Base-by-base conservation (phyloP, 2,329 filamentous ascomycete genomes). In the Sphaceloma murrayae region DNA sequence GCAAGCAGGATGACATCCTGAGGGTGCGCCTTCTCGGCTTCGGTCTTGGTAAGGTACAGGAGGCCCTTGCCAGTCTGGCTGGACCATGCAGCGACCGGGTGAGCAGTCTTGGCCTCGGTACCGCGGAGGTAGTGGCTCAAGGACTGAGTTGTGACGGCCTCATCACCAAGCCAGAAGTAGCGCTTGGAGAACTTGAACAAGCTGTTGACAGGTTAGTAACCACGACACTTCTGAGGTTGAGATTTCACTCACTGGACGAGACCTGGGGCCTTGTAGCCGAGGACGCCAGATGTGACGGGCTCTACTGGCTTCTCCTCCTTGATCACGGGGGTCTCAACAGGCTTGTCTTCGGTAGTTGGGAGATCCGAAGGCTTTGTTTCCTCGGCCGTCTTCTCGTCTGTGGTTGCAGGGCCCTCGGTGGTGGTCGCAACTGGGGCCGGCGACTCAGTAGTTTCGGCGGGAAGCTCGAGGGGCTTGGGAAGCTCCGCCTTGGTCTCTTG, bases 1-100 rank as follows among this genome's bases (percentile, higher is more conserved):
- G 75, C 65, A 63, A 95, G 69, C 67, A 85, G 85, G 64, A 96
- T 81, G 56, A 91, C 80, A 58, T 85, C 82, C 54, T 79, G 73
- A 49, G 89, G 88, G 48, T 75, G 74, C 53, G 77, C 72, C 78
- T 93, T 94, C 68, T 94, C 83, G 58, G 78, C 75, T 43, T 75
- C 72, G 66, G 85, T 80, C 78, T 89, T 87, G 67, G 82, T 81
- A 67, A 85, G 84, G 75, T 93, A 94, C 31, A 96, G 73, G 14
- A 96, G 82, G 60, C 91, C 91, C 74, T 94, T 94, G 64, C 89
- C 89, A 48, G 89, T 95, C 73, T 94, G 79, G 55, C 79, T 80
- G 51, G 89, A 86, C 86, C 91, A 95, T 26, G 91, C 83, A 54
- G 79, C 82, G 56, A 82, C 82, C 53, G 84, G 75, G 69, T 93